Conservation (phyloP, 805 yeast species). For the Zygosaccharomyces siamensis region DNA sequence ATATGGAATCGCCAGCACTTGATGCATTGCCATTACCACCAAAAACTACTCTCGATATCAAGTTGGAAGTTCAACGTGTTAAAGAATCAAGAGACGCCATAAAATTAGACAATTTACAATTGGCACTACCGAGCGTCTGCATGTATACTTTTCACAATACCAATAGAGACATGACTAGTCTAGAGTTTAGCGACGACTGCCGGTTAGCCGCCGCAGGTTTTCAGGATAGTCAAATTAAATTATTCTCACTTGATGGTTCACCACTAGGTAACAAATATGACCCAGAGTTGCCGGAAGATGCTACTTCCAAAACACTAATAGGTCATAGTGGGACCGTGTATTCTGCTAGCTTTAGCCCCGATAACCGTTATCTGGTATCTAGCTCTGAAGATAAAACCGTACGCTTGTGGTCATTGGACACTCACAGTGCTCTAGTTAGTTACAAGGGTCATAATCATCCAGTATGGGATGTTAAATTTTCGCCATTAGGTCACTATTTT, state of each 20-base stretch:
- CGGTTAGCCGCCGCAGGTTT: constrained; percentile 90
- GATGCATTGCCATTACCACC: constrained; percentile 83
- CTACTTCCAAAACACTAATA: constrained; percentile 41
- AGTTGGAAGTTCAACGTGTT: constrained; percentile 69
- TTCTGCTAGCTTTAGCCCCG: constrained; percentile 87
- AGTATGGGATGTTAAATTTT: constrained; percentile 93
- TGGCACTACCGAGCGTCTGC: constrained; percentile 88
- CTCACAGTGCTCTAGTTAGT: constrained; percentile 82
- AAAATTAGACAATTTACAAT: constrained; percentile 61
- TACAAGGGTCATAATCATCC: constrained; percentile 96
- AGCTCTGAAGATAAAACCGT: constrained; percentile 90
- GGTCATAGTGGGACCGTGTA: constrained; percentile 96
- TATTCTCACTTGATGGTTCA: constrained; percentile 92
- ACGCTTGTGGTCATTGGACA: constrained; percentile 89
- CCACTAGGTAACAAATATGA: constrained; percentile 56
- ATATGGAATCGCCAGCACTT: constrained; percentile 61
- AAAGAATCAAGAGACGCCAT: constrained; percentile 79
- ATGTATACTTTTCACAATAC: constrained; percentile 98
- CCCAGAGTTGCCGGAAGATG: constrained; percentile 37
- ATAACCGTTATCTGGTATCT: constrained; percentile 71
- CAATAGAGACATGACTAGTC: constrained; percentile 77
- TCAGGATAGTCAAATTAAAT: constrained; percentile 81
- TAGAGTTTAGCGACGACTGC: constrained; percentile 84
- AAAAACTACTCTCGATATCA: constrained; percentile 73
- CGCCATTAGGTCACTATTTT: constrained; percentile 95